A percentile compares a stretch with the other conserved stretches of the same genome.
phyloP scores from a whole-genome alignment of 2,329 filamentous ascomycete genomes.

The Aureobasidium sp. region DNA sequence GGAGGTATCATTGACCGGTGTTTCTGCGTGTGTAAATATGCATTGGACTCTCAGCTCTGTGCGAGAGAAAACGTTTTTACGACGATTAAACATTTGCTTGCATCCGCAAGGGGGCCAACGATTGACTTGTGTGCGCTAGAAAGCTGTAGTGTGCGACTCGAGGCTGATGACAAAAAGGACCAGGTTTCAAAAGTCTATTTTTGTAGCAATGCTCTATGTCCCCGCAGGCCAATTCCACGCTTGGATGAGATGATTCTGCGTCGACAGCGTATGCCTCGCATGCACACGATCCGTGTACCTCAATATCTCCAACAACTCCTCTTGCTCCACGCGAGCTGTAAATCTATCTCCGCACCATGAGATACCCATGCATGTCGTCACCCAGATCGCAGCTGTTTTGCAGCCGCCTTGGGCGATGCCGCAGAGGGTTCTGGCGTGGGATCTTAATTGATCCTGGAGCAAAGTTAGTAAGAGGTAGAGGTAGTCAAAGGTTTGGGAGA shows the following conservation, averaged over 20 bases:
- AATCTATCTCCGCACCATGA: conserved; percentile 44
- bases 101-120: too few species aligned
- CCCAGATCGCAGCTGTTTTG: conserved; percentile 47
- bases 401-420: conserved; percentile 54
- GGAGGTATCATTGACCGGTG: too few species aligned
- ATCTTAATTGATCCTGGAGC: conserved; percentile 32
- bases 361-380: conserved; percentile 31
- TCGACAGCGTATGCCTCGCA: conserved; percentile 46
- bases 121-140: too few species aligned
- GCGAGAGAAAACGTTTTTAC: too few species aligned
- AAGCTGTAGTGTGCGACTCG: too few species aligned
- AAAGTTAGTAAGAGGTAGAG: conserved; percentile 19
- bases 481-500: too few species aligned
- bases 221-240: conserved; percentile 41
- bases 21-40: too few species aligned
- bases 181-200: background rate
- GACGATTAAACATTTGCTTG: too few species aligned
- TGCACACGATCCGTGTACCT: conserved; percentile 44
- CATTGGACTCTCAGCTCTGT: too few species aligned
- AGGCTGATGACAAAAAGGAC: too few species aligned
- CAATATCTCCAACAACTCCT: conserved; percentile 44
- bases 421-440: conserved; percentile 48
- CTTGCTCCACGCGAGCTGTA: conserved; percentile 40
- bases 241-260: conserved; percentile 42
- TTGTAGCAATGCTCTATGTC: too few species aligned